Conservation (phyloP, 2,329 filamentous ascomycete genomes). For the Sclerotinia borealis region DNA sequence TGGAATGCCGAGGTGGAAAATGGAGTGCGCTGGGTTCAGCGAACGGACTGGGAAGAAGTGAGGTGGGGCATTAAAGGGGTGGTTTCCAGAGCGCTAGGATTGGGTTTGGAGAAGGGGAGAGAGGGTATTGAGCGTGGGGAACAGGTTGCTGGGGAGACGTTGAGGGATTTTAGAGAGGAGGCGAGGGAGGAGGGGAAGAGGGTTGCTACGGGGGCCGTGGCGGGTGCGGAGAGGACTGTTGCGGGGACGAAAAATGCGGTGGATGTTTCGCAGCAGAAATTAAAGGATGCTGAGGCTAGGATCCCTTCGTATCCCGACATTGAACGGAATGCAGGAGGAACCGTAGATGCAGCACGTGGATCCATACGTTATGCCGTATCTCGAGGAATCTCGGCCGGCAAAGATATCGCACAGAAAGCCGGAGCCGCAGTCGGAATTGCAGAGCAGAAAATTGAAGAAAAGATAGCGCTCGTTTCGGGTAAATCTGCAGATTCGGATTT, state of each 20-base stretch:
- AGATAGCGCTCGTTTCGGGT: conserved; percentile 12
- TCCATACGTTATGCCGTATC: conserved; percentile 34
- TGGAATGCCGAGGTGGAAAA: conserved; percentile 72
- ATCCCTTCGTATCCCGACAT: conserved; percentile 25
- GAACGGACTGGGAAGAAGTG: conserved; percentile 57
- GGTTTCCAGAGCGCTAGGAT: conserved; percentile 37
- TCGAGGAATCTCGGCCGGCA: conserved; percentile 32
- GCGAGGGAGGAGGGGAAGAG: conserved; percentile 34
- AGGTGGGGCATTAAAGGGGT: conserved; percentile 51
- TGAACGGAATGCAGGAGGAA: conserved; percentile 27
- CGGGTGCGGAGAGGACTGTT: conserved; percentile 22
- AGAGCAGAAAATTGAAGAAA: conserved; percentile 34
- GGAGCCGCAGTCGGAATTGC: conserved; percentile 34
- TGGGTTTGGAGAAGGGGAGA: conserved; percentile 26
- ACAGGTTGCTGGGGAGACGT: conserved; percentile 32
- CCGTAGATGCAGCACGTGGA: conserved; percentile 37
- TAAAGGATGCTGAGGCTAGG: conserved; percentile 21
- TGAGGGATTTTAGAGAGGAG: conserved; percentile 35
- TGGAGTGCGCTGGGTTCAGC: conserved; percentile 60
- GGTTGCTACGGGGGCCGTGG: conserved; percentile 22
- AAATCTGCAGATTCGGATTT: conserved; percentile 21
- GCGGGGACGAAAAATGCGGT: conserved; percentile 15
- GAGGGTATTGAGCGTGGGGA: conserved; percentile 28
- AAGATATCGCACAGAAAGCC: conserved; percentile 36
- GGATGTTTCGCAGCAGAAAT: conserved; percentile 21